Conservation (phyloP, 306 rosid species). For the Sicyos edulis region DNA sequence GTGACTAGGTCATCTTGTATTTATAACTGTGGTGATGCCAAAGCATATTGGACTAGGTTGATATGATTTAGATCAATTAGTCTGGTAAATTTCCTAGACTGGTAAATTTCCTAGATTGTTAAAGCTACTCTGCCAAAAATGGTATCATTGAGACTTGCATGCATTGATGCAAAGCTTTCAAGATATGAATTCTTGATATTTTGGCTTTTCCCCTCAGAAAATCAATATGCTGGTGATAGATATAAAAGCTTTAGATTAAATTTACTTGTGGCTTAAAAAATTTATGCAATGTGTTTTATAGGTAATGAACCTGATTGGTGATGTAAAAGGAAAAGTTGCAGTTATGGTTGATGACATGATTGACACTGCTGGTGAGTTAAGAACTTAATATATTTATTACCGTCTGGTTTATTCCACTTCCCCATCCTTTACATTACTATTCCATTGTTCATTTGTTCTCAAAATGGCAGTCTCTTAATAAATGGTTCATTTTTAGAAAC, state of each 20-base stretch:
- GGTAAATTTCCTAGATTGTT: background rate
- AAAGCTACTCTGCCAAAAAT: background rate
- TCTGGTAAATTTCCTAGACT: background rate
- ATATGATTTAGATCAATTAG: background rate
- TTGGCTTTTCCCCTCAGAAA: background rate
- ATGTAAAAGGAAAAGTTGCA: slow-evolving; percentile 95
- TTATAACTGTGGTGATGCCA: background rate
- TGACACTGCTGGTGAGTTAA: slow-evolving; percentile 82
- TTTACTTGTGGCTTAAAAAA: background rate
- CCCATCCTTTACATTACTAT: background rate
- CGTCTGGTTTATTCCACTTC: slow-evolving; percentile 4
- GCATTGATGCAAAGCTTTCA: background rate
- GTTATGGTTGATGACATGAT: slow-evolving; percentile 99
- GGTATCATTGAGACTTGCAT: background rate
- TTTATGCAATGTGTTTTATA: slow-evolving; percentile 23
- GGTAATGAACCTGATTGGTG: slow-evolving; percentile 98
- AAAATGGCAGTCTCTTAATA: background rate
- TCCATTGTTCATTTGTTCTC: background rate
- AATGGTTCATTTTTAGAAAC: background rate
- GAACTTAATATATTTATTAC: background rate
- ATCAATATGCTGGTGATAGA: background rate
- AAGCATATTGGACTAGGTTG: background rate
- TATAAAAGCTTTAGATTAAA: background rate
- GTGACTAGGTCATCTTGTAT: slow-evolving; percentile 3
- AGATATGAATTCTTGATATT: background rate